Evolutionary conservation across 1,284 basidiomycete genomes (phyloP), one percentile per base, ranked within the genome.

Genomic region (Golubevia sp.): DNA sequence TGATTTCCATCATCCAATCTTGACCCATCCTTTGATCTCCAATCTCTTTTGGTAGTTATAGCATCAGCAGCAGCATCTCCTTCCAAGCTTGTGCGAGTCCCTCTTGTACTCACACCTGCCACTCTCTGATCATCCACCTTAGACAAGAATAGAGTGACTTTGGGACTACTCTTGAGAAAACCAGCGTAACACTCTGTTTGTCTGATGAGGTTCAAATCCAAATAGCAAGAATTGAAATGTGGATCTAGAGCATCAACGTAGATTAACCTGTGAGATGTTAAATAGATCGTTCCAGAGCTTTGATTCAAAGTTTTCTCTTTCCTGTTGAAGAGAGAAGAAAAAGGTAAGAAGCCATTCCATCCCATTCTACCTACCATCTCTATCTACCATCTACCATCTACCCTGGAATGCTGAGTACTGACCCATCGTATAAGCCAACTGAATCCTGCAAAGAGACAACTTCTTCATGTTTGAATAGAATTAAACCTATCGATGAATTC

Each of bases 111-210:
- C 11, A 5, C 5, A 34, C 30, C 30, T 11, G 30, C 30, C 11
- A 34, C 11, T 11, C 11, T 34, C 11, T 3, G 30, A 11, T 34
- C 30, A 34, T 34, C 30, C 11, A 49, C 38, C 8, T 62, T 1
- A 26, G 18, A 11, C 48, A 30, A 57, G 11, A 18, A 15, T 48
- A 97, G 85, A 0, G 94, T 95, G 66, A 97, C 88, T 85, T 99
- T 99, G 2, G 96, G 80, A 0, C 91, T 93, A 23, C 92, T 94
- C 62, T 89, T 92, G 86, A 98, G 91, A 66, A 99, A 90, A 2
- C 96, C 95, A 2, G 91, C 90, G 81, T 97, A 98, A 84, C 92
- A 89, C 72, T 97, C 93, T 2, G 93, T 96, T 74, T 91, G 90
- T 1, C 86, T 85, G 58, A 98, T 87, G 64, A 86, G 85, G 0